Evolutionary conservation across 257 asterid genomes (phyloP).

Genomic region (Fraxinus pennsylvanica): DNA sequence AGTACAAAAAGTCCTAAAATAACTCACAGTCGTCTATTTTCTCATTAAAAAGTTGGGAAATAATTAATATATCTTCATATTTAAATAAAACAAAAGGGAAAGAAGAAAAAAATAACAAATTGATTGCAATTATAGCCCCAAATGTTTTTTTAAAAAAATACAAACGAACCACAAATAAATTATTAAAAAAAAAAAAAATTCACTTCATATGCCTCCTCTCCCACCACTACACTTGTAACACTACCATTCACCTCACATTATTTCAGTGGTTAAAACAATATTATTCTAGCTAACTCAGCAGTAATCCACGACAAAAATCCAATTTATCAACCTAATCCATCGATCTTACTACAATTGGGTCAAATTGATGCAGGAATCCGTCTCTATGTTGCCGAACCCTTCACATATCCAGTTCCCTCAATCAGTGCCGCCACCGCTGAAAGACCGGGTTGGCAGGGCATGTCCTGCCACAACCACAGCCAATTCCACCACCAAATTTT

Average conservation of each 20-base stretch:
- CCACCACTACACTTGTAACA: too few species aligned
- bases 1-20: too few species aligned
- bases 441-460: slow-evolving; percentile 55
- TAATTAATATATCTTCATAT: too few species aligned
- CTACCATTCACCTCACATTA: not conserved
- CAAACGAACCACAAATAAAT: too few species aligned
- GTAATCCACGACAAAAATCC: slow-evolving; percentile 6
- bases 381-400: slow-evolving; percentile 51
- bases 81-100: too few species aligned
- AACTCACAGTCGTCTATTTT: too few species aligned
- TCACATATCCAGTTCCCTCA: slow-evolving; percentile 64
- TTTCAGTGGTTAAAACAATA: slow-evolving; percentile 9
- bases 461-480: slow-evolving; percentile 57
- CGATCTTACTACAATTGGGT: slow-evolving; percentile 38
- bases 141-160: too few species aligned
- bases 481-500: slow-evolving; percentile 50
- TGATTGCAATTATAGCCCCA: too few species aligned
- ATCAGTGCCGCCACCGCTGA: slow-evolving; percentile 51
- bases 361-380: slow-evolving; percentile 46
- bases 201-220: too few species aligned
- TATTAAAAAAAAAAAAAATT: too few species aligned
- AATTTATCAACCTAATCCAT: slow-evolving; percentile 12
- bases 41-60: too few species aligned
- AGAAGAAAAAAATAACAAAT: too few species aligned
- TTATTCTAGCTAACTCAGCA: slow-evolving; percentile 27